phyloP scores from a whole-genome alignment of 129 eudicot species.

The Pulicaria dysenterica region DNA sequence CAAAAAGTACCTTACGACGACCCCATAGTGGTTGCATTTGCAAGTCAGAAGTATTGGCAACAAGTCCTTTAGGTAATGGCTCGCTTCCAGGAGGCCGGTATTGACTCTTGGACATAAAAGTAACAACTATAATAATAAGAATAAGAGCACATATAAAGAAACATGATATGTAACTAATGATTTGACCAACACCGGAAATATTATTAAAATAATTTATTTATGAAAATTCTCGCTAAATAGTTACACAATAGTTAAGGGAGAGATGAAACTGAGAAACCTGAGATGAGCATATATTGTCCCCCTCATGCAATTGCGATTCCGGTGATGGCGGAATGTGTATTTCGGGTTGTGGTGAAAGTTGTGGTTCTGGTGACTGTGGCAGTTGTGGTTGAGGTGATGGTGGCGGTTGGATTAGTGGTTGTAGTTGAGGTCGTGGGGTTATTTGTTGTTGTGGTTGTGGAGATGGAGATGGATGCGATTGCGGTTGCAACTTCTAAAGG shows the following conservation, averaged over 20 bases:
- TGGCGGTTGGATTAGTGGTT: background rate
- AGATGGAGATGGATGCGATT: background rate
- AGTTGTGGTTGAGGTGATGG: slow-evolving; percentile 2
- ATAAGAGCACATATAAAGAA: slow-evolving; percentile 3
- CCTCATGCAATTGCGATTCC: background rate
- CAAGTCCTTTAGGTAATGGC: slow-evolving; percentile 78
- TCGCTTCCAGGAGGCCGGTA: slow-evolving; percentile 76
- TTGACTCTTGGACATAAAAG: slow-evolving; percentile 53
- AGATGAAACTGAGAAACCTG: slow-evolving; percentile 20
- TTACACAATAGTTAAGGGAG: background rate
- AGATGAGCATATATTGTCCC: slow-evolving; percentile 18
- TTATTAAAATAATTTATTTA: background rate
- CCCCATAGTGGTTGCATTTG: slow-evolving; percentile 97
- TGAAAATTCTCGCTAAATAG: background rate
- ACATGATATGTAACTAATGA: background rate
- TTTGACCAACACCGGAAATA: background rate
- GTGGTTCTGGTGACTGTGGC: background rate
- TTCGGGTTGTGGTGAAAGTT: background rate
- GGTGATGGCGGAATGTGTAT: slow-evolving; percentile 2
- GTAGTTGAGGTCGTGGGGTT: slow-evolving; percentile 15
- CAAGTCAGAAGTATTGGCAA: slow-evolving; percentile 70
- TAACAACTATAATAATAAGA: slow-evolving; percentile 30
- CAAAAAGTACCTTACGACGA: slow-evolving; percentile 47
- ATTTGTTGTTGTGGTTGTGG: slow-evolving; percentile 6
- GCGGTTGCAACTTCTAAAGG: slow-evolving; percentile 29